Percentiles rank a stretch among this genome's conserved stretches.
These are phyloP conservation scores for Somion occarium DNA, from an alignment of 1,284 basidiomycete genomes.

Conservation along the genomic window DNA sequence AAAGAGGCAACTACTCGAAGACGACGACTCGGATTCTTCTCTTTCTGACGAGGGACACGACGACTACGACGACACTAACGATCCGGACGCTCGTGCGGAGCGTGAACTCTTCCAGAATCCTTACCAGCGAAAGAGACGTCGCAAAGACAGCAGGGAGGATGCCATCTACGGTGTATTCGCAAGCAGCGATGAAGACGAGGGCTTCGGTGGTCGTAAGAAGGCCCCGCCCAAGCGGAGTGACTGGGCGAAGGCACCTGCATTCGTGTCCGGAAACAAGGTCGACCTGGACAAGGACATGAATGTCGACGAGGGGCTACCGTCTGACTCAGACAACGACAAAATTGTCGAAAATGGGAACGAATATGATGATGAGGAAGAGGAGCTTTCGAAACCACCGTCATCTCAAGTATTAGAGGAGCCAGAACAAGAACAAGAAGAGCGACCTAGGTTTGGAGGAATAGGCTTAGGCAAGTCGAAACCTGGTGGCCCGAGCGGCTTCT, in stretches of 20 bases:
- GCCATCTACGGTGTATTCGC: constrained; percentile 84
- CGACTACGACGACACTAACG: constrained; percentile 40
- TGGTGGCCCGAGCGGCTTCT: constrained; percentile 6
- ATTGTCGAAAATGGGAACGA: constrained; percentile 31
- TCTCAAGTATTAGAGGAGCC: constrained; percentile 43
- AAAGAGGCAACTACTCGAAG: constrained; percentile 76
- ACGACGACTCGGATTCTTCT: constrained; percentile 66
- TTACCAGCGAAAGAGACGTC: constrained; percentile 62
- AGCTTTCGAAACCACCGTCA: constrained; percentile 42
- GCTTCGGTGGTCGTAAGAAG: constrained; percentile 20
- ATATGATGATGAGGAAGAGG: constrained; percentile 21
- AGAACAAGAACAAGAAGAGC: constrained; percentile 40
- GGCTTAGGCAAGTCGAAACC: constrained; percentile 11
- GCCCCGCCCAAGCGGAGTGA: constrained; percentile 38
- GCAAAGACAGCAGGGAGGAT: constrained; percentile 67
- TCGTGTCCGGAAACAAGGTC: constrained; percentile 58
- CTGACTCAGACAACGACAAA: no score
- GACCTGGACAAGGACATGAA: constrained; percentile 40
- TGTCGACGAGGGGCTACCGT: constrained; percentile 35
- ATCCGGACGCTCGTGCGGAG: constrained; percentile 73
- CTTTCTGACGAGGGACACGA: constrained; percentile 41
- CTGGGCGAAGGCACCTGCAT: constrained; percentile 79
- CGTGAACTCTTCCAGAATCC: constrained; percentile 78
- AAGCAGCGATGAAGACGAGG: constrained; percentile 60
- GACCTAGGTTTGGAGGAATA: constrained; percentile 36